Evolutionary conservation across 1,284 basidiomycete genomes (phyloP).

Genomic region (Cutaneotrichosporon cyanovorans): DNA sequence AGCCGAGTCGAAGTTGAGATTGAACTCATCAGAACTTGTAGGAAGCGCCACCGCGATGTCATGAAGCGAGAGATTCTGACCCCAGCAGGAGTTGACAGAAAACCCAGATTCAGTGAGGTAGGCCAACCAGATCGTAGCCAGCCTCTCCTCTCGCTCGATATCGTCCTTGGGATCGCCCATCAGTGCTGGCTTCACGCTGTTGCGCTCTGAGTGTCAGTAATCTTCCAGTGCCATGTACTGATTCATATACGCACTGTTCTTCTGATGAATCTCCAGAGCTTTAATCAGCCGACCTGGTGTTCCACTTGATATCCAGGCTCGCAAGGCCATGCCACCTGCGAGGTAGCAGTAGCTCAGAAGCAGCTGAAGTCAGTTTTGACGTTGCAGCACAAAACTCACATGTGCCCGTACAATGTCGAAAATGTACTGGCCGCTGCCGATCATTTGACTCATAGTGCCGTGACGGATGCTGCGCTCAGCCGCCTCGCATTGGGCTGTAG

Average conservation of each 20-base stretch:
- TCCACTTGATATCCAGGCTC: constrained; percentile 30
- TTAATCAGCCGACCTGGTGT: constrained; percentile 29
- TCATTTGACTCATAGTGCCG: constrained; percentile 20
- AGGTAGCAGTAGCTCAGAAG: constrained; percentile 31
- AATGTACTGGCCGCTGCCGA: constrained; percentile 27
- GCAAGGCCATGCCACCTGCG: constrained; percentile 29
- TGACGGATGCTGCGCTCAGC: constrained; percentile 27
- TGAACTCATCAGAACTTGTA: constrained; percentile 22
- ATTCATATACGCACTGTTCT: constrained; percentile 8
- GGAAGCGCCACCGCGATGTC: constrained; percentile 29
- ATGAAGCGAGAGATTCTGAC: constrained; percentile 19
- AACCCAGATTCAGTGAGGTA: constrained; percentile 31
- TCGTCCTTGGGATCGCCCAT: constrained; percentile 17
- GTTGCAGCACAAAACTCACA: constrained; percentile 14
- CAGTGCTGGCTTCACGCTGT: constrained; percentile 27
- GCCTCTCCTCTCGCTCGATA: constrained; percentile 32
- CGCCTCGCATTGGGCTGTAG: constrained; percentile 29
- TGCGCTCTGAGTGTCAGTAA: constrained; percentile 2
- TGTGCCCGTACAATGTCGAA: constrained; percentile 34
- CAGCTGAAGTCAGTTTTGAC: constrained; percentile 17
- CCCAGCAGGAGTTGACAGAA: constrained; percentile 27
- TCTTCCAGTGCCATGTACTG: not conserved
- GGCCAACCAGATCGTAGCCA: constrained; percentile 34
- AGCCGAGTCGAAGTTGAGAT: constrained; percentile 1
- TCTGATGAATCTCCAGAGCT: constrained; percentile 29